phyloP scores from a whole-genome alignment of 768 basidiomycete species.

The Leccinellum albellum region DNA sequence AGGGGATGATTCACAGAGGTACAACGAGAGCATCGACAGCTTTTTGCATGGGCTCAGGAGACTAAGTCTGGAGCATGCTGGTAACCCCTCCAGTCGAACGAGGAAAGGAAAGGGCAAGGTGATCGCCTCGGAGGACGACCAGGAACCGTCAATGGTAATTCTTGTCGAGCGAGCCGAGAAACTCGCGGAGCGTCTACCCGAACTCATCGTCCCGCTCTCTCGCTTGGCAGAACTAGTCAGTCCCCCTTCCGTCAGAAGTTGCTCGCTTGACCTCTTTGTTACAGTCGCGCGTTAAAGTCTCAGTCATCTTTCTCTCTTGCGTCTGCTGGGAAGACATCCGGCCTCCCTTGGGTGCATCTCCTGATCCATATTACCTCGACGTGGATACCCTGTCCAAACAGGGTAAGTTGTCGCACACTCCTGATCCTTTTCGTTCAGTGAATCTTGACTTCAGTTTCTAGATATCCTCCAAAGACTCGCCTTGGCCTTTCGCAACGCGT shows the following conservation, averaged over 20 bases:
- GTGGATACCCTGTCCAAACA: conserved; percentile 52
- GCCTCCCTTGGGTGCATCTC: conserved; percentile 65
- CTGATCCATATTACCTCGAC: conserved; percentile 69
- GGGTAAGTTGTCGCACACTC: conserved; percentile 37
- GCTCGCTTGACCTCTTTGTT: conserved; percentile 21
- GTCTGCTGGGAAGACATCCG: conserved; percentile 69
- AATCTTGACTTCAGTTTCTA: conserved; percentile 7
- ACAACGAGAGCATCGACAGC: conserved; percentile 62
- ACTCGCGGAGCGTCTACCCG: conserved; percentile 57
- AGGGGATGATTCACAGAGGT: conserved; percentile 38
- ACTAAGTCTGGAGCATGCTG: conserved; percentile 28
- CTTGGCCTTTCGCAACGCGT: conserved; percentile 33
- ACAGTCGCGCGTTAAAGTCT: conserved; percentile 57
- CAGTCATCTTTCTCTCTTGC: conserved; percentile 60
- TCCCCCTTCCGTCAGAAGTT: background rate
- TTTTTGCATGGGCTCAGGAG: conserved; percentile 63
- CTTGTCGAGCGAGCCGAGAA: conserved; percentile 67
- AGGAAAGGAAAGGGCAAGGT: conserved; percentile 33
- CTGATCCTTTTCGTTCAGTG: background rate
- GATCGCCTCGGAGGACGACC: conserved; percentile 6
- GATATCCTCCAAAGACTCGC: conserved; percentile 37
- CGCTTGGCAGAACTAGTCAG: conserved; percentile 69
- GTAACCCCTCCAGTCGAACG: conserved; percentile 15
- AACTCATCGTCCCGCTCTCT: conserved; percentile 66
- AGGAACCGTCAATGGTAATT: conserved; percentile 45